A percentile compares a stretch with the other conserved stretches of the same genome.
These are phyloP conservation scores for Penstemon davidsonii DNA, from an alignment of 257 asterid species.

Conservation along the genomic window DNA sequence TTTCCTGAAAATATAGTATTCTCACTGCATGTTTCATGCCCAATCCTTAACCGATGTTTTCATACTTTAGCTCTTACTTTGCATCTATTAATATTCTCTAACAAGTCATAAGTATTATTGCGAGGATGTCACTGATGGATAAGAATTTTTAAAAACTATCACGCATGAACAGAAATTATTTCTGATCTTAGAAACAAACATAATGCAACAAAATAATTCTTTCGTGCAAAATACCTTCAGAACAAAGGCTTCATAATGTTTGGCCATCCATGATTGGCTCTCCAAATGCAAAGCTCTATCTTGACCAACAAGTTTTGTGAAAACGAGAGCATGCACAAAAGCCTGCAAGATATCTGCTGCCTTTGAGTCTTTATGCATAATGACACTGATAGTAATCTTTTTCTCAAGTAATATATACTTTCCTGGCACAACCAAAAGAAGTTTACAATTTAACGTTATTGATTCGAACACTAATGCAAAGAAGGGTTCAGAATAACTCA, in stretches of 20 bases:
- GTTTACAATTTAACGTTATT: slow-evolving; percentile 17
- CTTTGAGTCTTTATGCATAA: slow-evolving; percentile 74
- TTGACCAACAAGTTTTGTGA: slow-evolving; percentile 48
- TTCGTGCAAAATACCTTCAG: slow-evolving; percentile 46
- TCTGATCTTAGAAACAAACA: not conserved
- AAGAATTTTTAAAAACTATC: not conserved
- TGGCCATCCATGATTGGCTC: slow-evolving; percentile 80
- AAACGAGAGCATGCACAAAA: slow-evolving; percentile 71
- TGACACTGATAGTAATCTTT: slow-evolving; percentile 42
- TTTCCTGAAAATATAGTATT: no score
- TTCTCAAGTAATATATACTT: slow-evolving; percentile 60
- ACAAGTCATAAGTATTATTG: no score
- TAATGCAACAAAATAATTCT: slow-evolving; percentile 8
- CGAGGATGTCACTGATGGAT: not conserved
- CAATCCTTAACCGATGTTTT: no score
- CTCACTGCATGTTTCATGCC: no score
- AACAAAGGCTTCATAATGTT: slow-evolving; percentile 59
- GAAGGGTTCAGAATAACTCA: slow-evolving; percentile 16
- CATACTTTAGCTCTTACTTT: no score
- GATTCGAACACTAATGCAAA: slow-evolving; percentile 19
- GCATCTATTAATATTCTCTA: no score
- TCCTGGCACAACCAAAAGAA: slow-evolving; percentile 42
- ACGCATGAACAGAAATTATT: not conserved
- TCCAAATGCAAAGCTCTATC: slow-evolving; percentile 46
- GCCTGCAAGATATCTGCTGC: slow-evolving; percentile 76